Evolutionary conservation across 2,329 filamentous ascomycete genomes (phyloP).

Genomic region (Colletotrichum agaves): DNA sequence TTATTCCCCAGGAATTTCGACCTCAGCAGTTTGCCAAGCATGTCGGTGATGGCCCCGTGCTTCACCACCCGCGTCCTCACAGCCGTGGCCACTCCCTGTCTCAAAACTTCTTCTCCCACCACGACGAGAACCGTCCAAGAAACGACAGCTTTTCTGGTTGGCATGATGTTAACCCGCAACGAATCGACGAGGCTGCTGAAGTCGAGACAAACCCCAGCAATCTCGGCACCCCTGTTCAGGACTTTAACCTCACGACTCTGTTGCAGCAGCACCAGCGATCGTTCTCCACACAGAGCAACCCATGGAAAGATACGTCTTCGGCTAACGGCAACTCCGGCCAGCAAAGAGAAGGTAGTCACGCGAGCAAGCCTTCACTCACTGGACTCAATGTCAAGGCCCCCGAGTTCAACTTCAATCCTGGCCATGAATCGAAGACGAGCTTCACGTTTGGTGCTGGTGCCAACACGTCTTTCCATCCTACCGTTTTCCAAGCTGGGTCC

Average conservation of each 20-base stretch:
- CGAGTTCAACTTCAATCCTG: slow-evolving; percentile 83
- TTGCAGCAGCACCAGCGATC: slow-evolving; percentile 63
- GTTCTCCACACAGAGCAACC: slow-evolving; percentile 69
- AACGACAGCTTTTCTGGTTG: slow-evolving; percentile 51
- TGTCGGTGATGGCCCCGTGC: slow-evolving; percentile 63
- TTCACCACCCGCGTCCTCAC: slow-evolving; percentile 80
- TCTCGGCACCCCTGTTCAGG: slow-evolving; percentile 70
- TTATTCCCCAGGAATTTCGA: slow-evolving; percentile 35
- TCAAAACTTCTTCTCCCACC: slow-evolving; percentile 71
- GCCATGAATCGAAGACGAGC: slow-evolving; percentile 60
- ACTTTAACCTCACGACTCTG: slow-evolving; percentile 57
- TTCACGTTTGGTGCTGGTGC: slow-evolving; percentile 62
- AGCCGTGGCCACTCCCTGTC: slow-evolving; percentile 78
- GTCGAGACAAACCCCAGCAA: slow-evolving; percentile 81
- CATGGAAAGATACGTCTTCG: slow-evolving; percentile 67
- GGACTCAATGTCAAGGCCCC: slow-evolving; percentile 90
- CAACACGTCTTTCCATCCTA: slow-evolving; percentile 58
- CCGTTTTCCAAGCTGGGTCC: slow-evolving; percentile 54
- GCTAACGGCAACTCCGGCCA: slow-evolving; percentile 47
- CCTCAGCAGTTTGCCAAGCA: slow-evolving; percentile 64
- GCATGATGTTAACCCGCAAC: slow-evolving; percentile 52
- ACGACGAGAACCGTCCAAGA: slow-evolving; percentile 54
- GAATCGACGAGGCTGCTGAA: slow-evolving; percentile 68
- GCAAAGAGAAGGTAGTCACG: slow-evolving; percentile 64
- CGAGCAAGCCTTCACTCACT: slow-evolving; percentile 76